These are phyloP conservation scores for Reticulascus tulasneorum DNA, from an alignment of 2,329 filamentous ascomycete species.

Conservation along the genomic window DNA sequence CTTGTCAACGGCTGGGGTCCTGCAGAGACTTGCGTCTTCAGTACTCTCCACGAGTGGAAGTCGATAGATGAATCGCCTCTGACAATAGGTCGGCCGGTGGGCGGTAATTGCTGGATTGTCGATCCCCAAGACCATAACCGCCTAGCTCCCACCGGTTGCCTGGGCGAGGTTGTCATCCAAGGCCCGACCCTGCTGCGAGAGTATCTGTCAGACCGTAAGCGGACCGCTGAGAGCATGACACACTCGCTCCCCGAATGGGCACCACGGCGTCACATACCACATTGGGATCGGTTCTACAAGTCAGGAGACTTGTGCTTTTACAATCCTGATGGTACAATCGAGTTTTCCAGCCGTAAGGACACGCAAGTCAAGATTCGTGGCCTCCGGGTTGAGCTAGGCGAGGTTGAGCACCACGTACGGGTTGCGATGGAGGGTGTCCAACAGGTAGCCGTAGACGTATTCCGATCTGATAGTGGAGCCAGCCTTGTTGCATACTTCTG, in stretches of 20 bases:
- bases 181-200: slow-evolving; percentile 11
- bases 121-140: slow-evolving; percentile 4
- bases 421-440: neutral
- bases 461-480: neutral
- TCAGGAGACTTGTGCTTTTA: slow-evolving; percentile 1
- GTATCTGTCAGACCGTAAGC: neutral
- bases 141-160: slow-evolving; percentile 6
- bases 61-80: neutral
- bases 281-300: slow-evolving; percentile 5
- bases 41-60: too few species aligned
- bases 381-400: neutral
- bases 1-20: slow-evolving; percentile 1
- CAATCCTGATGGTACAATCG: neutral
- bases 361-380: slow-evolving; percentile 13
- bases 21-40: neutral
- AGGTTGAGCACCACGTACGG: slow-evolving; percentile 1
- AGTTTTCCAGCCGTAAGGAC: slow-evolving; percentile 12
- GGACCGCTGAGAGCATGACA: neutral
- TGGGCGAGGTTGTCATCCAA: slow-evolving; percentile 14
- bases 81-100: slow-evolving; percentile 3
- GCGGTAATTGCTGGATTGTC: slow-evolving; percentile 6
- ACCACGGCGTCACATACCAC: neutral
- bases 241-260: neutral
- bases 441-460: slow-evolving; percentile 1
- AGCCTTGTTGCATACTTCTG: slow-evolving; percentile 1